Evolutionary conservation across 441 rosid genomes (phyloP), one percentile per base, ranked within the genome.

Genomic region (Corymbia citriodora): DNA sequence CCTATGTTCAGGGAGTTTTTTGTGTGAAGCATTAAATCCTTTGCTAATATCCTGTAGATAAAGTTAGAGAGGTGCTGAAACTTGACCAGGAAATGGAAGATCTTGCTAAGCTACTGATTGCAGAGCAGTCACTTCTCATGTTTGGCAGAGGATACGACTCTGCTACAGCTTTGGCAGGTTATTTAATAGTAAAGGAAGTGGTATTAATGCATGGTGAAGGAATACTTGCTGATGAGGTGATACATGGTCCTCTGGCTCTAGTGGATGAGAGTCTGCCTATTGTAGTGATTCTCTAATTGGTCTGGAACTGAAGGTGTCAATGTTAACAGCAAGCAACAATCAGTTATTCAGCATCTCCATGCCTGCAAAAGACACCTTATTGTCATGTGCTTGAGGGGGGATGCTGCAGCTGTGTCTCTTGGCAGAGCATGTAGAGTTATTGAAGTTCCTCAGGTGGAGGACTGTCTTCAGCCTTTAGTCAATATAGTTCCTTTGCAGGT

Each of bases 181-280:
- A 99, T 54, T 89, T 97, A 88, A 97, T 97, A 91, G 99, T 98
- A 87, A 98, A 98, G 93, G 99, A 98, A 94, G 99, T 98, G 81
- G 94, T 99, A 72, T 98, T 98, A 48, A 97, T 97, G 99, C 99
- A 98, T 91, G 96, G 98, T 31, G 99, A 97, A 92, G 99, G 99
- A 57, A 95, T 98, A 89, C 98, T 96, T 87, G 99, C 99, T 29
- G 99, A 99, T 91, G 99, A 97, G 93, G 97, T 98, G 99, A 98
- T 97, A 93, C 99, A 98, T 61, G 99, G 99, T 88, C 99, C 99
- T 91, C 93, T 98, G 92, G 99, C 99, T 88, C 91, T 98, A 63
- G 99, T 97, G 61, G 99, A 98, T 90, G 98, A 98, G 94, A 96
- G 93, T 94, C 98, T 96, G 11, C 97, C 99, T 1, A 97, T 97